Evolutionary conservation across 2,329 filamentous ascomycete genomes (phyloP).

Genomic region (Paraconiothyrium brasiliense): DNA sequence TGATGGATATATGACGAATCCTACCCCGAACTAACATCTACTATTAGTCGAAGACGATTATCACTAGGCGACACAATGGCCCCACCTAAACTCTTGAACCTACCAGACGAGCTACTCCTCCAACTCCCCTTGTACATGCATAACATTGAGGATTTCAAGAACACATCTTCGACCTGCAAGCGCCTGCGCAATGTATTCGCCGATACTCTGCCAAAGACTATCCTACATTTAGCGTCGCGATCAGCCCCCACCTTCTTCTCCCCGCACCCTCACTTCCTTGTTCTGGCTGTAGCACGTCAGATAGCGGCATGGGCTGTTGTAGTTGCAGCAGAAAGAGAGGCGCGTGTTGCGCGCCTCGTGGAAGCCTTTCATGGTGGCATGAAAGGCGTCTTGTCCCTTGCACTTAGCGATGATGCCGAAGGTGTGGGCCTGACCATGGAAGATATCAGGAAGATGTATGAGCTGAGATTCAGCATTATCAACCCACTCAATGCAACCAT

Average conservation of each 20-base stretch:
- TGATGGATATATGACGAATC: no score
- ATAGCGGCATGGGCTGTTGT: neutral
- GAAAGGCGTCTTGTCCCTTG: neutral
- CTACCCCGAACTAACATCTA: neutral
- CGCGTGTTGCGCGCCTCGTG: neutral
- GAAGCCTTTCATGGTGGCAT: slow-evolving; percentile 6
- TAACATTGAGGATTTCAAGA: slow-evolving; percentile 10
- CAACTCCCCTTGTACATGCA: neutral
- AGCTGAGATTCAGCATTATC: slow-evolving; percentile 1
- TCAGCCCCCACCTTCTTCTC: slow-evolving; percentile 14
- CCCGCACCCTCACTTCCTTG: slow-evolving; percentile 9
- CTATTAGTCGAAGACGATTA: neutral
- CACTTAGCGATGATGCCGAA: slow-evolving; percentile 3
- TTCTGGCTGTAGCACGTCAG: slow-evolving; percentile 4
- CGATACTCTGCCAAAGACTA: slow-evolving; percentile 7
- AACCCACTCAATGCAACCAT: slow-evolving; percentile 5
- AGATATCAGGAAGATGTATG: slow-evolving; percentile 1
- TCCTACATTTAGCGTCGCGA: slow-evolving; percentile 4
- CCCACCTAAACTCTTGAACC: neutral
- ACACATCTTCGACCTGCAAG: neutral
- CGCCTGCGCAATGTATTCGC: slow-evolving; percentile 4
- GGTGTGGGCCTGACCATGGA: slow-evolving; percentile 8
- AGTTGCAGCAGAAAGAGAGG: neutral
- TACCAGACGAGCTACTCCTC: slow-evolving; percentile 8
- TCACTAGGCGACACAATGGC: neutral